These are phyloP conservation scores for Cryptococcus sp. DNA, from an alignment of 1,284 basidiomycete species.

Conservation along the genomic window DNA sequence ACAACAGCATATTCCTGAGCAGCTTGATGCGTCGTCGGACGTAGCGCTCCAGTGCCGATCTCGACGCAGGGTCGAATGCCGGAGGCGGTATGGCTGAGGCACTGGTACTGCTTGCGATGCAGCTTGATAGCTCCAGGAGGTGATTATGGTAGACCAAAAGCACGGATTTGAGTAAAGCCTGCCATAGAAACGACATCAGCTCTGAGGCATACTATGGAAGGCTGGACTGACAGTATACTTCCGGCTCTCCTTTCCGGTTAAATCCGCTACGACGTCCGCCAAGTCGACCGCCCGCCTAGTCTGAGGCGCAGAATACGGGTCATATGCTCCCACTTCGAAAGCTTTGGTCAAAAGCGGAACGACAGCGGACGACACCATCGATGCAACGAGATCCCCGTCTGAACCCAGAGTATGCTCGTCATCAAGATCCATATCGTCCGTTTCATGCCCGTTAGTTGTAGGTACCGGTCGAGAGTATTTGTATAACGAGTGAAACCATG, in stretches of 20 bases:
- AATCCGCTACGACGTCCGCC: slow-evolving; percentile 76
- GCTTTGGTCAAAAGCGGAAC: slow-evolving; percentile 73
- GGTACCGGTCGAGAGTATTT: slow-evolving; percentile 67
- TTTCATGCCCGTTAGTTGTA: slow-evolving; percentile 31
- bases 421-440: slow-evolving; percentile 55
- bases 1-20: slow-evolving; percentile 68
- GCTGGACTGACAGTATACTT: slow-evolving; percentile 65
- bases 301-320: slow-evolving; percentile 75
- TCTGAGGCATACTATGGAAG: neutral
- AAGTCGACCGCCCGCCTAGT: slow-evolving; percentile 69
- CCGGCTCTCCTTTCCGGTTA: slow-evolving; percentile 64
- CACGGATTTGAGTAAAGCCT: slow-evolving; percentile 71
- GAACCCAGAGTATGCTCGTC: slow-evolving; percentile 65
- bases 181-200: slow-evolving; percentile 9
- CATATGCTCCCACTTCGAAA: slow-evolving; percentile 71
- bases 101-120: slow-evolving; percentile 45
- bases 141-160: slow-evolving; percentile 63
- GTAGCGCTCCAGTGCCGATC: slow-evolving; percentile 70
- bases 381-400: slow-evolving; percentile 83
- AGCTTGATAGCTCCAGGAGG: slow-evolving; percentile 58
- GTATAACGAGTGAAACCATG: slow-evolving; percentile 78
- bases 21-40: slow-evolving; percentile 72
- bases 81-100: slow-evolving; percentile 53
- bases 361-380: slow-evolving; percentile 81
- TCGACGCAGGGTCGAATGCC: slow-evolving; percentile 74